Conservation (phyloP, 2,329 filamentous ascomycete genomes). For the Sporothrix sp. region DNA sequence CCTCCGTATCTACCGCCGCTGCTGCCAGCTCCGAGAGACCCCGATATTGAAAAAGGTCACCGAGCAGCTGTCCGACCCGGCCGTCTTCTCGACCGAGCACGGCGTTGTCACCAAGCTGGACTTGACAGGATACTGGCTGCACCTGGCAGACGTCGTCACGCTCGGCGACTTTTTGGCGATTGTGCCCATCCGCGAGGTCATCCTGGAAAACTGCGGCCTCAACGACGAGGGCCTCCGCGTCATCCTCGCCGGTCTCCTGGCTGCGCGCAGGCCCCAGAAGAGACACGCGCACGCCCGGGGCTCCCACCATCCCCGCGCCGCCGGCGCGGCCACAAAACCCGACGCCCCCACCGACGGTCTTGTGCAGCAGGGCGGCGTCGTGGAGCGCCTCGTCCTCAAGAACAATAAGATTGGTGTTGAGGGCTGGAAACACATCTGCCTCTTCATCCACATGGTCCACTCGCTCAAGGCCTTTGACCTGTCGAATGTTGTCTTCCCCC, state of each 20-base stretch:
- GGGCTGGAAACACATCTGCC: conserved; percentile 82
- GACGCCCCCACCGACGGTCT: conserved; percentile 18
- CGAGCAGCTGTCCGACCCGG: conserved; percentile 67
- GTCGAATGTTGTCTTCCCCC: conserved; percentile 72
- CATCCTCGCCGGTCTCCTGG: conserved; percentile 74
- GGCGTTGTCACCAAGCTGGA: conserved; percentile 79
- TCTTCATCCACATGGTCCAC: conserved; percentile 84
- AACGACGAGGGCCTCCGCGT: conserved; percentile 80
- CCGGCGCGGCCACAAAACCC: too few species aligned
- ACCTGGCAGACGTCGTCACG: conserved; percentile 73
- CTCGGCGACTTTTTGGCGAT: conserved; percentile 90
- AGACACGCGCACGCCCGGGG: conserved; percentile 31
- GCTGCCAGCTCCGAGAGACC: conserved; percentile 87
- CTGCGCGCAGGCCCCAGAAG: conserved; percentile 58
- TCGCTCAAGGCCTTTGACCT: conserved; percentile 80
- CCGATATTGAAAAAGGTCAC: conserved; percentile 86
- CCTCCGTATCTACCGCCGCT: conserved; percentile 82
- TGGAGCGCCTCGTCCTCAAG: conserved; percentile 81
- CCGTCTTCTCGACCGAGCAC: conserved; percentile 53
- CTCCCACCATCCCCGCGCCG: too few species aligned
- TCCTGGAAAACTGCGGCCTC: conserved; percentile 79
- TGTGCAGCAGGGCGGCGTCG: conserved; percentile 54
- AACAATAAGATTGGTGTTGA: conserved; percentile 83
- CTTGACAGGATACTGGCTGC: conserved; percentile 73
- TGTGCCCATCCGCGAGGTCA: conserved; percentile 77